Evolutionary conservation across 2,329 filamentous ascomycete species (phyloP), one percentile per base, ranked within the genome.

Genomic region (Hysterium pulicare): DNA sequence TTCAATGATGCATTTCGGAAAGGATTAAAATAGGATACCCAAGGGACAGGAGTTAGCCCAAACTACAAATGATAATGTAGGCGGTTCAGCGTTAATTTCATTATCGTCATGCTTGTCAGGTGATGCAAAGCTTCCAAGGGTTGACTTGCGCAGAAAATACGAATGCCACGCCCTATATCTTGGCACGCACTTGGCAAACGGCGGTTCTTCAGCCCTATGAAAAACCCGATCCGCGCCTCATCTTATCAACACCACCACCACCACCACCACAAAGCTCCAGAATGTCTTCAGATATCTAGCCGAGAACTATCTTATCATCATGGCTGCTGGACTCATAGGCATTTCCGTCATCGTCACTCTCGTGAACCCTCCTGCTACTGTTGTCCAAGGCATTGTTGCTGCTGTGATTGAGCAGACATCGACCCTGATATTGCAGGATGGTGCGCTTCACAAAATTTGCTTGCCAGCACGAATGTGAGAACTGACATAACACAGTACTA

Each of bases 271-370:
- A 13, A 7, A 13, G 8, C 24, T 11, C 15, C 37, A 31, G 20
- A 19, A 39, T 39, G 26, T 23, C 11, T 17, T 19, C 26, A 20
- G 20, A 15, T 5, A 10, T 20, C 10, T 31, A 21, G 23, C 23
- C 3, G n/a, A 38, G 15, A 9, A 38, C 16, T 17, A n/a, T 10
- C 13, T 48, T 64, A 51, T 28, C 34, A 69, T 45, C 53, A 86
- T 86, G 83, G 81, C 83, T 37, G 74, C 76, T 46, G 75, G 82
- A 59, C 89, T 91, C 63, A 81, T 88, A 58, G 87, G 87, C 48
- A 78, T 87, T 64, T 82, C 84, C 46, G 87, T 93, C 69, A 71
- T 82, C 46, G 83, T 93, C 57, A 84, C 83, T 26, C 75, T 93
- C 50, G 79, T 77, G 55, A 74, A 81, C 45, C 84, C 85, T 40